Conservation (phyloP, 2,329 filamentous ascomycete genomes). For the Claviceps pazoutovae region DNA sequence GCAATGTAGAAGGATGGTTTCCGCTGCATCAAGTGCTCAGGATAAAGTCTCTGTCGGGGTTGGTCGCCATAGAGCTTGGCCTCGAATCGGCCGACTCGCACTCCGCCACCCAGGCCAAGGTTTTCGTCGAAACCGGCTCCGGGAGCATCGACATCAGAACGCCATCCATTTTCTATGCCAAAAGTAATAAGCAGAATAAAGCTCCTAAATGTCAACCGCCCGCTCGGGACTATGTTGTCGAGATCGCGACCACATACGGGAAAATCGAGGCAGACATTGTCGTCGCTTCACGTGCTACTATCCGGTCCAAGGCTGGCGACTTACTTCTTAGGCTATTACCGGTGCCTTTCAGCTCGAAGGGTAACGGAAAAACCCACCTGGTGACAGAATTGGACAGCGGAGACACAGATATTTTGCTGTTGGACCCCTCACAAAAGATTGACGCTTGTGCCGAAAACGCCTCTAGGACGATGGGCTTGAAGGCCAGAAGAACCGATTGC, state of each 20-base stretch:
- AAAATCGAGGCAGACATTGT: constrained; percentile 20
- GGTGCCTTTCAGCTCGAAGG: constrained; percentile 25
- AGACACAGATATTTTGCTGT: constrained; percentile 16
- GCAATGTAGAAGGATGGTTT: constrained; percentile 32
- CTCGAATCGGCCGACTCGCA: neutral
- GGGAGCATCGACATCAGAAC: neutral
- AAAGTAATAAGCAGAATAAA: no score
- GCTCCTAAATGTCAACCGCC: neutral
- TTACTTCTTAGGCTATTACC: constrained; percentile 22
- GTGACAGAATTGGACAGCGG: constrained; percentile 32
- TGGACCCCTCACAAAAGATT: constrained; percentile 6
- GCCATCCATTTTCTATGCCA: neutral
- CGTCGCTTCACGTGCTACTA: constrained; percentile 21
- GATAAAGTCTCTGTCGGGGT: constrained; percentile 30
- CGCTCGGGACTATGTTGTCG: neutral
- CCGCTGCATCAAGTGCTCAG: constrained; percentile 35
- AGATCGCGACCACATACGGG: neutral
- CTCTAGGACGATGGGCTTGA: no score
- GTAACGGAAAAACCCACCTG: constrained; percentile 15
- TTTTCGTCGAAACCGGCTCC: neutral
- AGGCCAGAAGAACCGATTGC: no score
- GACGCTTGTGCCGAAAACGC: no score
- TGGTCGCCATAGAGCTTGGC: constrained; percentile 12
- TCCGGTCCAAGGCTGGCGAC: constrained; percentile 28
- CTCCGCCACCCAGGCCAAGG: neutral